Base-by-base conservation (phyloP, 2,329 filamentous ascomycete species). In the Aspergillus candidus region DNA sequence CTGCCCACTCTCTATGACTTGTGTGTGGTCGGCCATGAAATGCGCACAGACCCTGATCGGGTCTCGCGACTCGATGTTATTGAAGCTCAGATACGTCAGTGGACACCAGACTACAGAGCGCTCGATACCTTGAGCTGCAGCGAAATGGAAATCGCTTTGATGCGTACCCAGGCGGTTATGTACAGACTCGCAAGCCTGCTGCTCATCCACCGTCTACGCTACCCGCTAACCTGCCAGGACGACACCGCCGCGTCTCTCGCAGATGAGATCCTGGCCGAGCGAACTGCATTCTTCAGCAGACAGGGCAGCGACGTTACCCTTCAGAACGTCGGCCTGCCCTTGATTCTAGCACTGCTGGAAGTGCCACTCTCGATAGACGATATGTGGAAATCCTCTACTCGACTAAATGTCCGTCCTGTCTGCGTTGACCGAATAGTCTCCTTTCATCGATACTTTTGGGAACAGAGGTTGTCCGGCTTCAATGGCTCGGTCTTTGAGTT, bases 91-190 rank as follows among this genome's bases (percentile, higher is more conserved):
- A 27, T 27, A 27, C 22, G 4, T 10, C 22, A 6, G 22, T 27
- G 22, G 22, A 27, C 22, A 27, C 22, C 22, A 6, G 22, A 27
- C 22, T 27, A 27, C 22, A 27, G 22, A 6, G 22, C 22, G 2
- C 22, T 27, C 22, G 22, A 27, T 5, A 8, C 22, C 10, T 27
- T 10, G 22, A 7, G 22, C 22, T 43, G 35, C 27, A 44, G 31
- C 37, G 11, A 3, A 15, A 33, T 40, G 12, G 45, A 47, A 18
- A 40, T 40, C 14, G 17, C 32, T 6, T 44, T 37, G 4, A 44
- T 47, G 32, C 36, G 14, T 12, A 47, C 45, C 12, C 41, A 47
- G 27, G 45, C 45, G 14, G 31, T 32, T 27, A 47, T 41, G 41
- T 44, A 47, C 32, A 13, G 32, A 7, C 13, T 33, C 8, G 45